Percentiles rank a stretch among this genome's conserved stretches.
phyloP scores from a whole-genome alignment of 164 flowering plant genomes.

The Piper betle region DNA sequence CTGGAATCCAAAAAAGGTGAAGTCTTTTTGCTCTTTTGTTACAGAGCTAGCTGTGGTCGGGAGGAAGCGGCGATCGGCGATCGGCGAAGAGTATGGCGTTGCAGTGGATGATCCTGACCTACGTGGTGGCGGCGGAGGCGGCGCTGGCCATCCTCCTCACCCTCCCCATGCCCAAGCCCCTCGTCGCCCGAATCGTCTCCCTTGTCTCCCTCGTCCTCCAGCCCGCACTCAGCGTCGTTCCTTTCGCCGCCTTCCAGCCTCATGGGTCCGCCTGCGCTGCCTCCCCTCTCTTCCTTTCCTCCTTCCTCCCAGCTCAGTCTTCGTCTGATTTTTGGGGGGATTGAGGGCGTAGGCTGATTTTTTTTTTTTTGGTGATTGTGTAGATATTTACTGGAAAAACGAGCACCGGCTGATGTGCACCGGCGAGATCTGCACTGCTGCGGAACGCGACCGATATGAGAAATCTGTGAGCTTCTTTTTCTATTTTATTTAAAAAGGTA shows the following conservation, averaged over 20 bases:
- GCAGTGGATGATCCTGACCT: slow-evolving; percentile 54
- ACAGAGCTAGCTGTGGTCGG: no score
- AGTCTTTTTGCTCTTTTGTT: no score
- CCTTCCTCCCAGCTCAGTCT: background rate
- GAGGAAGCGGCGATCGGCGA: no score
- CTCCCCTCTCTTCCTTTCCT: background rate
- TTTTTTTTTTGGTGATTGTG: slow-evolving; percentile 2
- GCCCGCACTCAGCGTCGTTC: slow-evolving; percentile 61
- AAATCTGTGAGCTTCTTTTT: slow-evolving; percentile 43
- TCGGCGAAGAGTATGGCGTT: background rate
- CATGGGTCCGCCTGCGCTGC: slow-evolving; percentile 32
- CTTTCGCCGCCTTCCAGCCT: slow-evolving; percentile 88
- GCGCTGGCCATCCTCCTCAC: slow-evolving; percentile 51
- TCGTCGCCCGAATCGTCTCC: slow-evolving; percentile 55
- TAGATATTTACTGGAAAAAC: slow-evolving; percentile 92
- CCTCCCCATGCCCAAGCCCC: slow-evolving; percentile 56
- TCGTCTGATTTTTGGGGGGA: background rate
- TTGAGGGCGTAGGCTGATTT: background rate
- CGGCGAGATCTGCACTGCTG: slow-evolving; percentile 71
- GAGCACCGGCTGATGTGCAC: slow-evolving; percentile 85
- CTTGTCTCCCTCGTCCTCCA: slow-evolving; percentile 53
- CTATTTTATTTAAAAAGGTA: no score
- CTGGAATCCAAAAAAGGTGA: no score
- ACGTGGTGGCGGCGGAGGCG: slow-evolving; percentile 82
- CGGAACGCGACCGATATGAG: slow-evolving; percentile 91